phyloP scores from a whole-genome alignment of 1,139 yeast species.

The Diutina catenulata region DNA sequence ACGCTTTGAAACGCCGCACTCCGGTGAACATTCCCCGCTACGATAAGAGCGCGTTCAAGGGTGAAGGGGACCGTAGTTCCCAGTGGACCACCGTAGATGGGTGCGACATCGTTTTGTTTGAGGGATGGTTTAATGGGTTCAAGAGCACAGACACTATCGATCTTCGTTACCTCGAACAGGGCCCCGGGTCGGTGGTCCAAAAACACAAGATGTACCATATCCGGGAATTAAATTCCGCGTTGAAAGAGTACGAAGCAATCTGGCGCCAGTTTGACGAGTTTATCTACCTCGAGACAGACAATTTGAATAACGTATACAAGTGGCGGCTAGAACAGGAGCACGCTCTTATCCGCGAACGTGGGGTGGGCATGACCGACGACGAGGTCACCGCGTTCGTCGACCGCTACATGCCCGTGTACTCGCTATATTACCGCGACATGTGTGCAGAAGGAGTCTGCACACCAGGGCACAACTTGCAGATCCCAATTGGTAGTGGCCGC shows the following conservation, averaged over 20 bases:
- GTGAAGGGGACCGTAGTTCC: conserved; percentile 63
- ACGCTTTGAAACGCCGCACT: conserved; percentile 9
- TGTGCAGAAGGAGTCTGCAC: conserved; percentile 10
- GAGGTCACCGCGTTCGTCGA: conserved; percentile 60
- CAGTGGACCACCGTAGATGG: conserved; percentile 24
- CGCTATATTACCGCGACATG: conserved; percentile 38
- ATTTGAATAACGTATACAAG: conserved; percentile 49
- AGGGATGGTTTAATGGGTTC: conserved; percentile 94
- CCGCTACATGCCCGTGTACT: conserved; percentile 81
- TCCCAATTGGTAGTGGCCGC: conserved; percentile 8
- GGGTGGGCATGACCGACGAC: conserved; percentile 70
- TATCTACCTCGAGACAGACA: conserved; percentile 49
- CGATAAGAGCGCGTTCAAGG: conserved; percentile 64
- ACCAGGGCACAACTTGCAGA: conserved; percentile 7
- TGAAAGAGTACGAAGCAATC: conserved; percentile 37
- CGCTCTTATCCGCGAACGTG: conserved; percentile 37
- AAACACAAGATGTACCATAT: conserved; percentile 18
- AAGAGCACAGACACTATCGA: conserved; percentile 20
- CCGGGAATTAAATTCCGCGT: conserved; percentile 34
- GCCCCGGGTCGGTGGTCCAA: conserved; percentile 13
- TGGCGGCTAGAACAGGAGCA: conserved; percentile 91
- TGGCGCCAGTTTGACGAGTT: conserved; percentile 54
- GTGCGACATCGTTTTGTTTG: conserved; percentile 58
- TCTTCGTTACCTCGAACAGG: conserved; percentile 14
- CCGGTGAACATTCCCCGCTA: conserved; percentile 49